Percentiles rank a stretch among this genome's conserved stretches.
These are phyloP conservation scores for Leishmania amazonensis DNA, from an alignment of 208 protist species.

Conservation along the genomic window DNA sequence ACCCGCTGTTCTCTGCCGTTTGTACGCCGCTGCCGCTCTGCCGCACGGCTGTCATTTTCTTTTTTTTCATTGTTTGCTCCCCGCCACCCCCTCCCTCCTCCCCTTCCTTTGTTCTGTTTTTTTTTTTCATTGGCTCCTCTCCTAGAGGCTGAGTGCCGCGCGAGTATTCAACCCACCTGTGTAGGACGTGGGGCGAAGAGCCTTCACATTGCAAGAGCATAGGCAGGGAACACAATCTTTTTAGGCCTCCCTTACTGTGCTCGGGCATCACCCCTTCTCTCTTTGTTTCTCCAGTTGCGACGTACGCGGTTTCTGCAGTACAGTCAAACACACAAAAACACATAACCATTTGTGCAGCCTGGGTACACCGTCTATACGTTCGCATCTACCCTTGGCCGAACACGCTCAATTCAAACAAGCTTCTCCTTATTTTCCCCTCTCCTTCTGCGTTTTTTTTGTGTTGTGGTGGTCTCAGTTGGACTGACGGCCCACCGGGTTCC, in stretches of 20 bases:
- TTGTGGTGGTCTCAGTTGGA: background rate
- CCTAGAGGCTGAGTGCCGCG: background rate
- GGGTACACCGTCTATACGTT: background rate
- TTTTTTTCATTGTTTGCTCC: background rate
- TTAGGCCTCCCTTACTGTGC: background rate
- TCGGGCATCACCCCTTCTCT: background rate
- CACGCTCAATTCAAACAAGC: background rate
- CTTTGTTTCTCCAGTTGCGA: background rate
- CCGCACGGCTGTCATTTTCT: background rate
- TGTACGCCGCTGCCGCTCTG: background rate
- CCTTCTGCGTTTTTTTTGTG: background rate
- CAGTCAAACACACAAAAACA: background rate
- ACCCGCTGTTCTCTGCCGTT: background rate
- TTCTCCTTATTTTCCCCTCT: background rate
- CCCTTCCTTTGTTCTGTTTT: background rate
- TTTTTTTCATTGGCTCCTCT: background rate
- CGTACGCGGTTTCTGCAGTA: background rate
- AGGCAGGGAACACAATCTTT: background rate
- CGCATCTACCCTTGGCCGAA: background rate
- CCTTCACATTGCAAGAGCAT: background rate
- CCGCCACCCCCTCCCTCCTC: too few relatives aligned
- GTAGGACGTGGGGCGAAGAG: background rate
- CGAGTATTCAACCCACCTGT: background rate
- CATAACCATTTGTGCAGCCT: background rate
- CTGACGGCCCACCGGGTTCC: background rate